These are phyloP conservation scores for Nicotiana sylvestris DNA, from an alignment of 257 asterid species.

Conservation along the genomic window DNA sequence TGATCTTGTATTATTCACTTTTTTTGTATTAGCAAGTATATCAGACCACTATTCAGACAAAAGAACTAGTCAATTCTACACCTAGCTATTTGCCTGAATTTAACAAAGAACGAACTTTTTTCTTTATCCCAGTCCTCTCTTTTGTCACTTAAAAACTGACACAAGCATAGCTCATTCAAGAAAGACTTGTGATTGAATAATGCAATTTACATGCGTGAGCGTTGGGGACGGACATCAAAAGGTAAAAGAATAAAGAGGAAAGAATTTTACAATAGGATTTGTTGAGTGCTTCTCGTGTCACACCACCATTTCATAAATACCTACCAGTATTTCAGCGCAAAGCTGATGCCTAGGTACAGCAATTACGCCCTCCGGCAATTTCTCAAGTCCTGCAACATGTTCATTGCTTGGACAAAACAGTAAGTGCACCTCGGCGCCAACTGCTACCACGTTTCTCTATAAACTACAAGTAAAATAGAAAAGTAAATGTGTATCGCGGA, in stretches of 20 bases:
- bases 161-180: not conserved
- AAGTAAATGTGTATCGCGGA: not conserved
- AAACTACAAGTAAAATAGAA: not conserved
- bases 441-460: not conserved
- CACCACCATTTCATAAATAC: conserved; percentile 16
- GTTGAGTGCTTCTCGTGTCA: conserved; percentile 16
- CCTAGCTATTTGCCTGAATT: not conserved
- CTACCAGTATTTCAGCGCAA: not conserved
- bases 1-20: not conserved
- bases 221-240: conserved; percentile 3
- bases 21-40: not conserved
- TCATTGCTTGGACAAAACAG: conserved; percentile 2
- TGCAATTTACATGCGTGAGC: conserved; percentile 45
- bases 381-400: conserved; percentile 15
- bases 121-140: not conserved
- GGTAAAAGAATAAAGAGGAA: not conserved
- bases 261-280: conserved; percentile 28
- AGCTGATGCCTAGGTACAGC: conserved; percentile 3
- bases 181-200: conserved; percentile 26
- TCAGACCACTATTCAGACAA: not conserved
- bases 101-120: not conserved
- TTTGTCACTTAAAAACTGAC: not conserved
- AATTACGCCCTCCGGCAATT: not conserved
- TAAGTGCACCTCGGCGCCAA: not conserved
- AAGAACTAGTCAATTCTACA: not conserved